Evolutionary conservation across 2,329 filamentous ascomycete species (phyloP), one percentile per base, ranked within the genome.

Genomic region (Calonectria naviculata): DNA sequence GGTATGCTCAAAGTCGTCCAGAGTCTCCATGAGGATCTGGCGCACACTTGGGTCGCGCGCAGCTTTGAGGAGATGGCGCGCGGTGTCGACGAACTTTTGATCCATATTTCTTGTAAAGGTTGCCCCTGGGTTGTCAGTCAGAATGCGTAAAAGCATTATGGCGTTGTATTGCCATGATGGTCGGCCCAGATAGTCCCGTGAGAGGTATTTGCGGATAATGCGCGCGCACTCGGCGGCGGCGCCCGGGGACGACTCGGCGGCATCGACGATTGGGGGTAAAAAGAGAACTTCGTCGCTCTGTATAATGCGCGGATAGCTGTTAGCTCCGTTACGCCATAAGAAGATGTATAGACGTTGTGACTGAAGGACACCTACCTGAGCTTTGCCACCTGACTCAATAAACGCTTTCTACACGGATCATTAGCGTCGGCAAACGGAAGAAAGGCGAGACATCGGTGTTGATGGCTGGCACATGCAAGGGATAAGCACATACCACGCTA

Each of bases 51-150:
- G 89, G 80, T 98, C 95, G 72, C 89, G 89, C 17, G 91, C 90
- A 63, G 90, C 86, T 73, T 92, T 90, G 72, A 98, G 86, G 70
- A 98, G 83, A 47, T 94, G 89, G 84, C 95, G 96, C 19, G 94
- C 85, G 0, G 91, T 91, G 47, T 93, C 89, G 65, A 94, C 90
- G 80, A 98, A 98, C 78, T 94, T 94, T 79, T 92, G 89, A 83
- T 98, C 95, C 47, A 98, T 83, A 81, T 97, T 95, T 75, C 93
- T 90, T n/a, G 96, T 98, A 80, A 99, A 99, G 2, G 92, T 95
- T 65, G 89, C 89, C 34, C 96, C 96, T 0, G 97, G 97, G 81
- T 99, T 98, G 82, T 98, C 95, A 76, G 92, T 89, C 75, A 99
- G 87, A 79, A 99, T 99, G 72, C 96, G 93, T 76, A 97, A 88